Base-by-base conservation (phyloP, 306 rosid genomes). In the Geum urbanum region DNA sequence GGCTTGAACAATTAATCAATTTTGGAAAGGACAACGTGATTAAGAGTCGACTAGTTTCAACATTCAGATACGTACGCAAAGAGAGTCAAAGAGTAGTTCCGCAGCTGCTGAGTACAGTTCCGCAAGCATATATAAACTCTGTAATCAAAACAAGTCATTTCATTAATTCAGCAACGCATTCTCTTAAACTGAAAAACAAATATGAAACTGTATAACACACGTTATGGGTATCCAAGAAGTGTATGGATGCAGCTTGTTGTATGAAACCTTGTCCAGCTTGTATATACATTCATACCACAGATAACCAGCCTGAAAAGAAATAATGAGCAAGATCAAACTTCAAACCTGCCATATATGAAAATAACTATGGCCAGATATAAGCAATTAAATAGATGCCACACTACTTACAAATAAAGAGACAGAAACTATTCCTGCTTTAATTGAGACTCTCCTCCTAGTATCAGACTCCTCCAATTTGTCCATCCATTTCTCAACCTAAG, bases 181-280 rank as follows among this genome's bases (percentile, higher is more conserved):
- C 9, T 37, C 9, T 72, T 77, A 68, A 63, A 8, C 9, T 35
- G 20, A 41, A 40, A 41, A 53, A 70, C 15, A 64, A 20, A 71
- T 35, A 66, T 74, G 59, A 24, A 43, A n/a, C 37, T 69, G 55
- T 48, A 59, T 16, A 71, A 67, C 57, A 88, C 76, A 94, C 97
- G 96, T 94, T 73, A 94, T 94, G 35, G 96, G 99, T 80, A 94
- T 94, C 99, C 99, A 94, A 48, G 99, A 94, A 59, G 99, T 94
- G 87, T 94, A 94, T 14, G 99, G 99, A 80, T 94, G 99, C 44
- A 81, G 76, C 75, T 91, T 94, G 84, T 94, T 94, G 77, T 94
- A 94, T 19, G 96, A n/a, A 72, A 91, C 91, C 84, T 91, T 94
- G 88, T 94, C 99, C 79, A 94, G 85, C 89, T 91, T 94, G 87